phyloP scores from a whole-genome alignment of 495 filamentous ascomycete species.

The Penicillium parvum region DNA sequence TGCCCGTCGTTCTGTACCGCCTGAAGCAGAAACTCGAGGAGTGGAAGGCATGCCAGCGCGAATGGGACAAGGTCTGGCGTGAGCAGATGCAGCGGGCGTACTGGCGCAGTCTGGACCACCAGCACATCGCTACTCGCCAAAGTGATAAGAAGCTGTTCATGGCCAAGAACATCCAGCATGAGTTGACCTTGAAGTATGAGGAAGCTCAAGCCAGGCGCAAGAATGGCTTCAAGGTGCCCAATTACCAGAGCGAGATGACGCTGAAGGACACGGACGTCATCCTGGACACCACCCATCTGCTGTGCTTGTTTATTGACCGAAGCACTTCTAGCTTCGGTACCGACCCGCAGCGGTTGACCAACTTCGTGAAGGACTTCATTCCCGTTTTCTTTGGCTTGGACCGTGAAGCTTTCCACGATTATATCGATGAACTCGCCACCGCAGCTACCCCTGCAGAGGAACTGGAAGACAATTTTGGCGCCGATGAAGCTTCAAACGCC shows the following conservation, averaged over 20 bases:
- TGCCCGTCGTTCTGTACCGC: conserved; percentile 80
- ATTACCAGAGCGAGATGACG: conserved; percentile 67
- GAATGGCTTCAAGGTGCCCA: conserved; percentile 53
- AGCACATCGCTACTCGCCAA: conserved; percentile 77
- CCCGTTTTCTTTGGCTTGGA: conserved; percentile 85
- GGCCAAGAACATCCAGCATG: conserved; percentile 76
- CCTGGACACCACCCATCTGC: conserved; percentile 72
- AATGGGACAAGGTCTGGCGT: conserved; percentile 99
- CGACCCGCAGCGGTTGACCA: conserved; percentile 71
- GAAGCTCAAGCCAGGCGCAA: conserved; percentile 67
- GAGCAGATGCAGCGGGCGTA: conserved; percentile 88
- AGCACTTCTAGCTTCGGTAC: conserved; percentile 59
- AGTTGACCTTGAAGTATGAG: conserved; percentile 83
- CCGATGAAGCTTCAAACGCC: conserved; percentile 45
- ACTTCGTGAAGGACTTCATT: conserved; percentile 85
- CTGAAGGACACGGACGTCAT: conserved; percentile 77
- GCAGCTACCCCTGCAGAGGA: conserved; percentile 64
- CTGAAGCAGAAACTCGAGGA: conserved; percentile 93
- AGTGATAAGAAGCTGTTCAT: conserved; percentile 87
- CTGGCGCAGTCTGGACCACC: conserved; percentile 93
- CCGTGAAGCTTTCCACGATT: conserved; percentile 67
- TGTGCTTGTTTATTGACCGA: conserved; percentile 69
- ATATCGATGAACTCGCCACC: conserved; percentile 64
- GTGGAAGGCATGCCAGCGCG: conserved; percentile 92
- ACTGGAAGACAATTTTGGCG: conserved; percentile 50